These are phyloP conservation scores for Colletotrichum abscissum DNA, from an alignment of 2,329 filamentous ascomycete genomes.

Conservation along the genomic window DNA sequence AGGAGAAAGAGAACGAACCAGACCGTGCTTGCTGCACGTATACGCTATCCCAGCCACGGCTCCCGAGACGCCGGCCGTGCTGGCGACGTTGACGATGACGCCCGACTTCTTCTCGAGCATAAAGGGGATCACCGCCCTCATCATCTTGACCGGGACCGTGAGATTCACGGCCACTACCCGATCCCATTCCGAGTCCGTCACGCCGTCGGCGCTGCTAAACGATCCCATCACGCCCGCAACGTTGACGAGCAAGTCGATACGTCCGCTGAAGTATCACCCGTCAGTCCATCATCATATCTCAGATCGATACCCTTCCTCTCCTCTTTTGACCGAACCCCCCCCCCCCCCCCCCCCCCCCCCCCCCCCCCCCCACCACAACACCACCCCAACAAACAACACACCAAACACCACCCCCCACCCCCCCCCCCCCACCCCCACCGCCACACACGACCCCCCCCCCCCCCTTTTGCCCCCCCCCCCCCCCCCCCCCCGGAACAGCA, in stretches of 20 bases:
- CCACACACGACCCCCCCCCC: too few species aligned
- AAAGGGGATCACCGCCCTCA: conserved; percentile 53
- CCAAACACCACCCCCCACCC: too few species aligned
- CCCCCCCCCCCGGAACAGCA: too few species aligned
- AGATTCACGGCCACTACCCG: conserved; percentile 53
- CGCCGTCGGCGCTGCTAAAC: conserved; percentile 50
- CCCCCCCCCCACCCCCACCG: too few species aligned
- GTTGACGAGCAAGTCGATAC: conserved; percentile 56
- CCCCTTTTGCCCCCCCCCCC: too few species aligned
- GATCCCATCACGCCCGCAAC: conserved; percentile 56
- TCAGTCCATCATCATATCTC: neutral
- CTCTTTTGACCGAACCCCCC: too few species aligned
- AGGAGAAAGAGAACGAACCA: conserved; percentile 43
- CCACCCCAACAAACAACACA: too few species aligned
- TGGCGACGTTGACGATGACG: conserved; percentile 54
- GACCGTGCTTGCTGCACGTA: conserved; percentile 55
- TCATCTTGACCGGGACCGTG: conserved; percentile 56
- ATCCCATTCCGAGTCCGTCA: conserved; percentile 52
- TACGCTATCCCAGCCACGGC: conserved; percentile 55
- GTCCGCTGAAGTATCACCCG: conserved; percentile 10
- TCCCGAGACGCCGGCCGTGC: conserved; percentile 49
- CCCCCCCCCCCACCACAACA: too few species aligned
- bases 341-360: too few species aligned
- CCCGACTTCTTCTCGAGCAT: conserved; percentile 53
- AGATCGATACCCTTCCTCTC: neutral